Evolutionary conservation across 768 basidiomycete genomes (phyloP), one percentile per base, ranked within the genome.

Genomic region (Nidularia pulvinata): DNA sequence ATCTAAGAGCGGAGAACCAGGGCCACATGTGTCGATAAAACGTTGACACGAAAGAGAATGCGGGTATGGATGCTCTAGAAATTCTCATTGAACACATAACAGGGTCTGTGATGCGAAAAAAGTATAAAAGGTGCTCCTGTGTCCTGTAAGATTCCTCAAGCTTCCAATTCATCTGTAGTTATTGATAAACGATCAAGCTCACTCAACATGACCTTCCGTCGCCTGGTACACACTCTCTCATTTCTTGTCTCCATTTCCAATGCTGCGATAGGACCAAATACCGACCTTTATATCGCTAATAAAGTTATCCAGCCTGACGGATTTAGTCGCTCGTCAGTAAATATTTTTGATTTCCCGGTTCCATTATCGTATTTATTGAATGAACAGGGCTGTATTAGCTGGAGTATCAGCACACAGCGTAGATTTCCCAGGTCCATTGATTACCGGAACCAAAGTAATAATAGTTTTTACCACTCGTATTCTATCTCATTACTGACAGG

Each of bases 241-340:
- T 39, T 39, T 46, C 45, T 46, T 22, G 7, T 22, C 19, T 7
- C 45, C 7, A 19, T 46, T 22, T 7, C 10, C 9, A 9, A 39
- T 39, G 45, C 11, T 10, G 45, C 10, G 11, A 46, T 46, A 11
- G 45, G 45, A 7, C 45, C 45, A 11, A 25, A 10, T 22, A 19
- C 45, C 7, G 45, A 46, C 19, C 7, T 46, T 7, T 19, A 46
- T 33, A 49, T 49, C 13, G 25, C 9, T 9, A 25, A 55, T 34
- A 50, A 50, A 19, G n/a, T 19, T 37, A 42, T 50, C 37, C 7
- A 7, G 14, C 49, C 49, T 7, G 49, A 50, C 42, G 49, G 49
- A 14, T 50, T 54, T 30, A 19, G 42, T 30, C 48, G 32, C 22
- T 30, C 50, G 49, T 50, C 36, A 6, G 49, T 30, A 14, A 6